Percentiles rank a stretch among this genome's conserved stretches.
Evolutionary conservation across 805 yeast genomes (phyloP).

Genomic region (Suhomyces tanzawaensis): DNA sequence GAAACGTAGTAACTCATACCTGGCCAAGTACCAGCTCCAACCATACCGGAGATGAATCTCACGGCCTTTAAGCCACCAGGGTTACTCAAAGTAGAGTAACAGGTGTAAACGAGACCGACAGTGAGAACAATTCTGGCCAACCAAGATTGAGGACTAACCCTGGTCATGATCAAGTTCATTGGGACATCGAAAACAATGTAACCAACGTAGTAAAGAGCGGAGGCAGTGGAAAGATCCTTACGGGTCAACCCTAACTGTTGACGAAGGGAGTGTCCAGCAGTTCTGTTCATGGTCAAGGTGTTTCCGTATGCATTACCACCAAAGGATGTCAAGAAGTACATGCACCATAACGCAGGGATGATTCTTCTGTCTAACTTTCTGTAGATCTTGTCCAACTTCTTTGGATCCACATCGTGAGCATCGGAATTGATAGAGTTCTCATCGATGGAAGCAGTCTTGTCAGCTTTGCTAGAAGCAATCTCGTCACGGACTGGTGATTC

Average conservation of each 20-base stretch:
- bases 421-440: conserved; percentile 9
- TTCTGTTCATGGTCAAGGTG: conserved; percentile 74
- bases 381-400: conserved; percentile 52
- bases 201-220: conserved; percentile 80
- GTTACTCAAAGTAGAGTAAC: conserved; percentile 61
- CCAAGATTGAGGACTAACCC: conserved; percentile 83
- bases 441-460: conserved; percentile 6
- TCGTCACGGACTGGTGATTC: neutral
- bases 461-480: neutral
- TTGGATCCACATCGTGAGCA: conserved; percentile 9
- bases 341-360: conserved; percentile 78
- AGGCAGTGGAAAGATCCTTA: conserved; percentile 67
- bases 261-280: conserved; percentile 57
- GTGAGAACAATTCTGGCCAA: conserved; percentile 71
- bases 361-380: conserved; percentile 65
- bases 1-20: conserved; percentile 83
- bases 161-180: conserved; percentile 83
- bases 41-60: conserved; percentile 69
- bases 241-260: conserved; percentile 50
- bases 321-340: conserved; percentile 76
- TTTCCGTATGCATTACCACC: conserved; percentile 77
- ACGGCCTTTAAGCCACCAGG: conserved; percentile 65
- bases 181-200: conserved; percentile 84
- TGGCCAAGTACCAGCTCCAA: conserved; percentile 89
- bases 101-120: conserved; percentile 75